Evolutionary conservation across 129 eudicot species (phyloP), one percentile per base, ranked within the genome.

Genomic region (Tagetes erecta): DNA sequence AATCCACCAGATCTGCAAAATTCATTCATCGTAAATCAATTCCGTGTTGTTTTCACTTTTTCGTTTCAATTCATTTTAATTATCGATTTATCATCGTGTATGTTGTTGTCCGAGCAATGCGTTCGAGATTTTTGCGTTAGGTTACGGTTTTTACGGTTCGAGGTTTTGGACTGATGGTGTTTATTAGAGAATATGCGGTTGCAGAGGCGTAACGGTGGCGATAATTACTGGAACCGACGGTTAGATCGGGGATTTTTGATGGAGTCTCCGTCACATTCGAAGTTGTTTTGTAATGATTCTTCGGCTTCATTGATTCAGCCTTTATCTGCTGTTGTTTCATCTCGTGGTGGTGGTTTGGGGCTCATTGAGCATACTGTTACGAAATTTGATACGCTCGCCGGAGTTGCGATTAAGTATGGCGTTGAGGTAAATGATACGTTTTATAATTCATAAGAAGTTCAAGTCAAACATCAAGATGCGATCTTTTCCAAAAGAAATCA

Each of bases 371-470:
- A 93, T 71, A 75, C 73, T 10, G 97, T 93, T 3, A 67, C 96
- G 51, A 90, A 86, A 80, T 84, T 79, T 65, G 98, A 93, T 85
- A 93, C 98, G 31, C 89, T 93, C 33, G 95, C 98, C 12, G 98
- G 98, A 14, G 91, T 93, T 11, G 98, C 98, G 2, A 93, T 93
- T 8, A 87, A 87, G 68, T 93, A 93, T 46, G 98, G 98, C 11
- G 98, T 93, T 6, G 98, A 93, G 97, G 98, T 93, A 82, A 31
- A 8, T 6, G 38, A n/a, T n/a, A n/a, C n/a, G n/a, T n/a, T n/a
- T n/a, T n/a, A n/a, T n/a, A n/a, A n/a, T n/a, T n/a, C n/a, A n/a
- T n/a, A n/a, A n/a, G n/a, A n/a, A n/a, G n/a, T n/a, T n/a, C n/a
- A n/a, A n/a, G n/a, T n/a, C n/a, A n/a, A n/a, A n/a, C n/a, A n/a